A percentile compares a stretch with the other conserved stretches of the same genome.
Conservation (phyloP, 768 basidiomycete genomes). For the Leccinum variicolor region DNA sequence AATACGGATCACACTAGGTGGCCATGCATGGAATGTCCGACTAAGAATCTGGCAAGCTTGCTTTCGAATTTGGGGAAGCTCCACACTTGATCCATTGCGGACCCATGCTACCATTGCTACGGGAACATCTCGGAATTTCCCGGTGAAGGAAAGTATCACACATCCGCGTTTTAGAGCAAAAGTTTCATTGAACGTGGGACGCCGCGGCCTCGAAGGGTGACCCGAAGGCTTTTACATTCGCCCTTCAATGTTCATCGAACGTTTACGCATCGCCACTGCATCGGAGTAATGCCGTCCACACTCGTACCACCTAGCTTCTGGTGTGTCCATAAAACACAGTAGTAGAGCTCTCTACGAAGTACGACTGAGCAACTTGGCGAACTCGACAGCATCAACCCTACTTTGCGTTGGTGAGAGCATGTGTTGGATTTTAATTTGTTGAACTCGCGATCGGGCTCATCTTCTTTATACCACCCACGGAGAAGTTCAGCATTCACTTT, state of each 20-base stretch:
- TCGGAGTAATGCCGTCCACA: background rate
- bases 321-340: background rate
- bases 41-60: background rate
- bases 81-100: too few species aligned
- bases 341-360: background rate
- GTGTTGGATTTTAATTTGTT: background rate
- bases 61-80: background rate
- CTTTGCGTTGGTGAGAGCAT: background rate
- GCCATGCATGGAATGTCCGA: background rate
- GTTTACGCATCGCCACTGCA: background rate
- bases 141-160: background rate
- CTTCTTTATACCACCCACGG: background rate
- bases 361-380: background rate
- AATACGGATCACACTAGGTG: background rate
- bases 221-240: background rate
- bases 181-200: background rate
- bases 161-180: background rate
- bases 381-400: background rate
- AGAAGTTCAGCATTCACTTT: background rate
- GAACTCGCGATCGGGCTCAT: background rate
- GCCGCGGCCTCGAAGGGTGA: background rate
- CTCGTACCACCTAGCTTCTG: background rate
- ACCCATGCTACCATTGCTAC: too few species aligned
- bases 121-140: too few species aligned
- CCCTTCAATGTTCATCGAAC: background rate